Percentiles rank a stretch among this genome's conserved stretches.
phyloP scores from a whole-genome alignment of 2,329 filamentous ascomycete species.

The Curvularia verruculosa region DNA sequence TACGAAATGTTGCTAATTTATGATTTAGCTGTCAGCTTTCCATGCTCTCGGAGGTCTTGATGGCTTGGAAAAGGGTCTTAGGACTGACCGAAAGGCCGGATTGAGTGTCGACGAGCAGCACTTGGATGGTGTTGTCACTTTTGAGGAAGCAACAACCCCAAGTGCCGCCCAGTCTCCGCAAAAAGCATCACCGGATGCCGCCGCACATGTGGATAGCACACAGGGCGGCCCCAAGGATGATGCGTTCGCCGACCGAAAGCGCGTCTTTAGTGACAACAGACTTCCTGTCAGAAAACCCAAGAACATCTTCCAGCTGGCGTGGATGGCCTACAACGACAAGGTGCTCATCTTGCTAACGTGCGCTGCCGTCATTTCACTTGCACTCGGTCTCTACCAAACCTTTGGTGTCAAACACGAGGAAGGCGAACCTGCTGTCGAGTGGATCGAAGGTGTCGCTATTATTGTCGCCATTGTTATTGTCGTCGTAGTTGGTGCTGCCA shows the following conservation, averaged over 20 bases:
- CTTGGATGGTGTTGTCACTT: slow-evolving; percentile 69
- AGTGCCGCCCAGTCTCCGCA: slow-evolving; percentile 21
- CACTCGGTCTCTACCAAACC: slow-evolving; percentile 76
- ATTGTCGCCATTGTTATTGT: slow-evolving; percentile 78
- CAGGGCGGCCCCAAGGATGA: slow-evolving; percentile 37
- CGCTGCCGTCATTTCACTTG: slow-evolving; percentile 75
- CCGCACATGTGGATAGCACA: slow-evolving; percentile 27
- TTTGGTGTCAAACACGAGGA: slow-evolving; percentile 63
- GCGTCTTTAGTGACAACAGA: slow-evolving; percentile 72
- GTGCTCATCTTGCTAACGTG: slow-evolving; percentile 61
- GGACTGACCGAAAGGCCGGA: slow-evolving; percentile 68
- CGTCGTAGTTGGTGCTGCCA: slow-evolving; percentile 75
- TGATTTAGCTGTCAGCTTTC: slow-evolving; percentile 59
- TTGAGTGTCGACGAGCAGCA: slow-evolving; percentile 72
- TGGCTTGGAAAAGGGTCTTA: slow-evolving; percentile 75
- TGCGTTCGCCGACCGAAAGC: slow-evolving; percentile 67
- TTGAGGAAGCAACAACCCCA: slow-evolving; percentile 64
- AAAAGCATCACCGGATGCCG: slow-evolving; percentile 26
- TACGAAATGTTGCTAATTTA: not conserved
- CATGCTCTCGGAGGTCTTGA: slow-evolving; percentile 74
- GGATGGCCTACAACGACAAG: slow-evolving; percentile 85
- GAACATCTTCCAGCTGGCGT: slow-evolving; percentile 72
- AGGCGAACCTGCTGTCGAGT: slow-evolving; percentile 66
- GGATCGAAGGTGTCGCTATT: slow-evolving; percentile 83
- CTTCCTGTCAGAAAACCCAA: slow-evolving; percentile 74